phyloP scores from a whole-genome alignment of 2,329 filamentous ascomycete genomes.

The Cytospora schulzeri region DNA sequence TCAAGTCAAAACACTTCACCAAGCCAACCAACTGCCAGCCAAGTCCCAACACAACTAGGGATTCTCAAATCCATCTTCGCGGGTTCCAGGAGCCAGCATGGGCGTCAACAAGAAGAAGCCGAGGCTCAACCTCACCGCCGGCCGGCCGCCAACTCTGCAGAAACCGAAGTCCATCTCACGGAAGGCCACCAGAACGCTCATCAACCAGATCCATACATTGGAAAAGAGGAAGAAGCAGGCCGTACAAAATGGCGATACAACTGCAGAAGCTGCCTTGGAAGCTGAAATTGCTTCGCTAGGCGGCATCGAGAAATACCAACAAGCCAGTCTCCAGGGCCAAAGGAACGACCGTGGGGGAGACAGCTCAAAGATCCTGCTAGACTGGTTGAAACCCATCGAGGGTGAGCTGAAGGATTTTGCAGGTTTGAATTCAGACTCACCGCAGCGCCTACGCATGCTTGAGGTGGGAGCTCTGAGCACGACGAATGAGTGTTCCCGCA shows the following conservation, averaged over 20 bases:
- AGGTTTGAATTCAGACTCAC: conserved; percentile 27
- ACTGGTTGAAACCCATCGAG: conserved; percentile 56
- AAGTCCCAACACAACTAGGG: background rate
- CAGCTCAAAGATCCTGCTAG: conserved; percentile 64
- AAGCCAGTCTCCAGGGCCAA: conserved; percentile 70
- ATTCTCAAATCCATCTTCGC: background rate
- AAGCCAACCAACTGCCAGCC: background rate
- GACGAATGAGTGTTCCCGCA: conserved; percentile 79
- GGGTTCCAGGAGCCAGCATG: conserved; percentile 40
- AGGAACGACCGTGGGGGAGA: conserved; percentile 67
- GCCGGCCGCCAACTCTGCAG: conserved; percentile 59
- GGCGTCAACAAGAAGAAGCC: conserved; percentile 47
- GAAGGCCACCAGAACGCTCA: conserved; percentile 64
- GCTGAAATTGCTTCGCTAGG: conserved; percentile 60
- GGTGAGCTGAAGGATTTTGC: conserved; percentile 24
- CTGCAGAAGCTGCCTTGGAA: conserved; percentile 48
- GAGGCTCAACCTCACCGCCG: conserved; percentile 47
- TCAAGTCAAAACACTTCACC: background rate
- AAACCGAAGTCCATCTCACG: conserved; percentile 61
- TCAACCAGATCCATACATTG: conserved; percentile 66
- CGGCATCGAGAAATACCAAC: conserved; percentile 65
- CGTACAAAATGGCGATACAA: conserved; percentile 53
- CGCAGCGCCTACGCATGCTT: conserved; percentile 63
- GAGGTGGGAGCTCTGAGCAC: conserved; percentile 89
- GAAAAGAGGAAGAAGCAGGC: conserved; percentile 65